Evolutionary conservation across 1,139 yeast genomes (phyloP).

Genomic region (Scheffersomyces lignicola): DNA sequence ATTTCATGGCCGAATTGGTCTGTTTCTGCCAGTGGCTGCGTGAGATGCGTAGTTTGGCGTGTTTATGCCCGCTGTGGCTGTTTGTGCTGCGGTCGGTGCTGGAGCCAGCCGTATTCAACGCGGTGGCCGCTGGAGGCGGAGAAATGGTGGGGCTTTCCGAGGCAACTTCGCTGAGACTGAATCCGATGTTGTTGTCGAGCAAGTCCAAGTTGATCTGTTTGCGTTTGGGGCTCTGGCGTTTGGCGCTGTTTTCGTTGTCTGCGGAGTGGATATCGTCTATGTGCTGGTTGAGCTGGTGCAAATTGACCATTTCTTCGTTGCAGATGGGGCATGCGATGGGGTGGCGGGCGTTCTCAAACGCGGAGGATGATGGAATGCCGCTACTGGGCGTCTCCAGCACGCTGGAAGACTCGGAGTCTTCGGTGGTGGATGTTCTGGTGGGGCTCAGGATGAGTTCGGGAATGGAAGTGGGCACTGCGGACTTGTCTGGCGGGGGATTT

Average conservation of each 20-base stretch:
- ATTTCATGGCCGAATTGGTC: constrained; percentile 23
- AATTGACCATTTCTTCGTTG: constrained; percentile 54
- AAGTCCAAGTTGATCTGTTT: constrained; percentile 33
- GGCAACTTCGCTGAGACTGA: constrained; percentile 27
- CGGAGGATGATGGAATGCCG: not conserved
- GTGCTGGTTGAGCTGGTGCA: constrained; percentile 65
- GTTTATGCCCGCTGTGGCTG: constrained; percentile 8
- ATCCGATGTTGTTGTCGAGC: constrained; percentile 35
- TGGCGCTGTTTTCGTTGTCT: constrained; percentile 13
- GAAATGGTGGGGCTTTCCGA: constrained; percentile 4
- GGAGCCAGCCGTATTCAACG: not conserved
- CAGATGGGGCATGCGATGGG: constrained; percentile 66
- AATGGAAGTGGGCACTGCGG: no score
- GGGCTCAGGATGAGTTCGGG: no score
- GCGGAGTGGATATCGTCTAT: constrained; percentile 62
- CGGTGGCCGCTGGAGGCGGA: constrained; percentile 1
- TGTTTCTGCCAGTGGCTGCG: constrained; percentile 68
- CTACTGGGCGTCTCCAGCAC: not conserved
- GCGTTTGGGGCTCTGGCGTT: constrained; percentile 13
- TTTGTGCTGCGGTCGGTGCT: constrained; percentile 2
- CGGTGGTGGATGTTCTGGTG: no score
- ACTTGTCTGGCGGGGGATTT: no score
- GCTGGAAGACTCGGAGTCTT: constrained; percentile 3
- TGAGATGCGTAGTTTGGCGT: constrained; percentile 30
- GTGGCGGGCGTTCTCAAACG: not conserved